Base-by-base conservation (phyloP, 78 protist species). In the Tieghemostelium lacteum region DNA sequence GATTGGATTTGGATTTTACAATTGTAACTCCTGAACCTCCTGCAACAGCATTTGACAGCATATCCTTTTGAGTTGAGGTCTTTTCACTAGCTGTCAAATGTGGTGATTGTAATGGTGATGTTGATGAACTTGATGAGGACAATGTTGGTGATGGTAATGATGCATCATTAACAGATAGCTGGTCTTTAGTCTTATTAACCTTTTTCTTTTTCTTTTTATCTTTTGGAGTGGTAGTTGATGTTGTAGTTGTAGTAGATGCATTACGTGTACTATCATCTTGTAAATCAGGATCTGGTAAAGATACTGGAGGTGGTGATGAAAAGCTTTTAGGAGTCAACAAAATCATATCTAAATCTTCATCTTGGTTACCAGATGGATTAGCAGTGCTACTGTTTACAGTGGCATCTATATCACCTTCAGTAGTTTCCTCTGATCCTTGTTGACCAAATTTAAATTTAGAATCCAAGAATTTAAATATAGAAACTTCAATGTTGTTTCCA, bases 271-370 rank as follows among this genome's bases (percentile, higher is more conserved):
- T 20, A 58, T 36, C 33, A 39, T 22, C 45, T 22, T 66, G 34
- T 49, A 71, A n/a, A 71, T 71, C 77, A 2, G 91, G 91, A 37
- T 83, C 91, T 16, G 91, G 91, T 26, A 83, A 57, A 2, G 91
- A 83, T 3, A 69, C 50, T 20, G 91, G 91, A 33, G 87, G 87
- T 60, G 91, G 91, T 14, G 80, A 62, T 19, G 91, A 66, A 17
- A 71, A 71, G 26, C 64, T 31, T 52, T 71, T 71, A 50, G 62
- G 77, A 24, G 63, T 52, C 33, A 50, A 52, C 31, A 50, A 50
- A 42, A 71, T 19, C n/a, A 67, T 67, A 28, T 67, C n/a, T n/a
- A n/a, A 36, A 14, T 34, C 45, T 29, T 52, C 77, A 28, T 71
- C 77, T 33, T 71, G 36, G 31, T 52, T 71, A 31, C 65, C 63